These are phyloP conservation scores for Dactylellina drechsleri DNA, from an alignment of 2,329 filamentous ascomycete species.

Conservation along the genomic window DNA sequence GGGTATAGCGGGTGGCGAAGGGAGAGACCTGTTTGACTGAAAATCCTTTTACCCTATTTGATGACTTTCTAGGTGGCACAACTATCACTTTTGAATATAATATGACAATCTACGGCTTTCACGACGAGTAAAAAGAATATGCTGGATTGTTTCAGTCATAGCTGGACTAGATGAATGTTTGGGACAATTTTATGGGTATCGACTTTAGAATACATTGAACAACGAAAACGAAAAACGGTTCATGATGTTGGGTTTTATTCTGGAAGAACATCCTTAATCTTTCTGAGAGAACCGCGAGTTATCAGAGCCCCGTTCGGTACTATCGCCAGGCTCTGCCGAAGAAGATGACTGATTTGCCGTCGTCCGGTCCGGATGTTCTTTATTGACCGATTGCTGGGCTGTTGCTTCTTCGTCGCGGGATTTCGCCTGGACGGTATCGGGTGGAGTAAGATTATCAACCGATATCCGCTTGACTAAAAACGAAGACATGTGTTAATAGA, in stretches of 20 bases:
- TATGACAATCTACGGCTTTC: too few relatives aligned
- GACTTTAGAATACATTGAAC: too few relatives aligned
- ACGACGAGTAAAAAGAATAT: too few relatives aligned
- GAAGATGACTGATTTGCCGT: not conserved
- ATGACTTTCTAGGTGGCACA: too few relatives aligned
- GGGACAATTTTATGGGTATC: too few relatives aligned
- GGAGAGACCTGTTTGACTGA: conserved; percentile 49
- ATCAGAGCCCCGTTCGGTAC: not conserved
- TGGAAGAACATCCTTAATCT: not conserved
- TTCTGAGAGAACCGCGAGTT: not conserved
- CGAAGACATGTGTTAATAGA: not conserved
- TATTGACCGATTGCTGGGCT: not conserved
- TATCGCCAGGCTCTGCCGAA: not conserved
- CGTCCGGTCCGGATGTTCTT: not conserved
- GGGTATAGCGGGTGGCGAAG: conserved; percentile 55
- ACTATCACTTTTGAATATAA: too few relatives aligned
- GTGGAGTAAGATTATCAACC: conserved; percentile 37
- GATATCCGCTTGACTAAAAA: conserved; percentile 35
- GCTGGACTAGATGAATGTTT: too few relatives aligned
- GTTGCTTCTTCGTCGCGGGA: not conserved
- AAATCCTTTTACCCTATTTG: too few relatives aligned
- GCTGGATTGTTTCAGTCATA: too few relatives aligned
- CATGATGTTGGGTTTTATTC: not conserved
- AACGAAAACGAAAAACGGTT: too few relatives aligned
- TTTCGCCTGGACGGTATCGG: conserved; percentile 25